Conservation (phyloP, 257 asterid species). For the Rehmannia glutinosa region DNA sequence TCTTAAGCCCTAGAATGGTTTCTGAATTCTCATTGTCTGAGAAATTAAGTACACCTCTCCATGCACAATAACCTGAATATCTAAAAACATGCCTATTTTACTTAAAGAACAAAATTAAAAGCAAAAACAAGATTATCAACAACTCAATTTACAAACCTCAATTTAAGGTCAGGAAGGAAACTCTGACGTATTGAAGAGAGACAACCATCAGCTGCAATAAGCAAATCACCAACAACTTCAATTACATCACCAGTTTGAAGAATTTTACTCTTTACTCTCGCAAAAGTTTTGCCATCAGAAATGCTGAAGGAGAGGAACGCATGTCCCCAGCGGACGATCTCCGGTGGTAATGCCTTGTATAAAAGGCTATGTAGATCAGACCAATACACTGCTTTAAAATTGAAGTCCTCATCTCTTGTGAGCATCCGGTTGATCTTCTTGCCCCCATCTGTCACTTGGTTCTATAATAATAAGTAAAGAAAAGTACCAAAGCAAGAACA, state of each 20-base stretch:
- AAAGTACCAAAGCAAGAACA: not conserved
- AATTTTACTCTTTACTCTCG: constrained; percentile 33
- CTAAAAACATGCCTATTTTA: constrained; percentile 29
- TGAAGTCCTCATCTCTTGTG: constrained; percentile 65
- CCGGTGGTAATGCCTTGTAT: constrained; percentile 50
- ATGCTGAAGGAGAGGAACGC: constrained; percentile 42
- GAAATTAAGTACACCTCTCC: constrained; percentile 89
- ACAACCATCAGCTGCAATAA: constrained; percentile 92
- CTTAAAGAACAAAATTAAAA: not conserved
- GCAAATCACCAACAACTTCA: constrained; percentile 53
- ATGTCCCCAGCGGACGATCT: constrained; percentile 68
- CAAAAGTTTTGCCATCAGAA: constrained; percentile 40
- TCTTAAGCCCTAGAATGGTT: constrained; percentile 51
- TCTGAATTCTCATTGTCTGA: constrained; percentile 47
- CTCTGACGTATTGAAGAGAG: constrained; percentile 59
- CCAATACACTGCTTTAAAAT: constrained; percentile 81
- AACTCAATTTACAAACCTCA: constrained; percentile 50
- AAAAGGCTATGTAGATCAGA: constrained; percentile 69
- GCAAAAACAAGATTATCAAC: not conserved
- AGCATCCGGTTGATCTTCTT: constrained; percentile 46
- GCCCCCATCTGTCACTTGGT: constrained; percentile 53
- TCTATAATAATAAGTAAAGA: constrained; percentile 29
- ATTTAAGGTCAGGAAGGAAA: constrained; percentile 57
- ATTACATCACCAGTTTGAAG: constrained; percentile 41
- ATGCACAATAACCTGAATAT: constrained; percentile 92